Evolutionary conservation across 2,329 filamentous ascomycete species (phyloP), one percentile per base, ranked within the genome.

Genomic region (Fonsecaea multimorphosa): DNA sequence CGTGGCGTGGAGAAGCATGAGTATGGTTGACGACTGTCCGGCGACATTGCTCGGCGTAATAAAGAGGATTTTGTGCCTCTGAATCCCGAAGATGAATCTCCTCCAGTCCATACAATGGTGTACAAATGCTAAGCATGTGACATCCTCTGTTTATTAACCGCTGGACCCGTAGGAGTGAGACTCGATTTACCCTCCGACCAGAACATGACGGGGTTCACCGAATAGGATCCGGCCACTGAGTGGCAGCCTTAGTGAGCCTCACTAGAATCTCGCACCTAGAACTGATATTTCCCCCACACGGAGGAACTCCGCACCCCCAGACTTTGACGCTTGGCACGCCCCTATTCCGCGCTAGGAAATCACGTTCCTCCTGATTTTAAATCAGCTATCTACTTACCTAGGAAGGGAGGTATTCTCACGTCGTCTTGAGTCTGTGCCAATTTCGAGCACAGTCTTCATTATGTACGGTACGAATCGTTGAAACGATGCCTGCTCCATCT

Each of bases 1-100:
- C 66, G 82, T 88, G 2, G 83, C 82, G 1, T 88, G 86, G 86
- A 55, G 53, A 38, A 55, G 53, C 53, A 55, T n/a, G 32, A 55
- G 53, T 55, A 34, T 55, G 53, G 32, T 22, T 12, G 32, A 55
- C 29, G 53, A 55, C 53, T 55, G 53, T 36, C 29, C 53, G 31
- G 16, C 53, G 31, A 55, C 29, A 16, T 55, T 55, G 29, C 53
- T 55, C 53, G 31, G 53, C 31, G 53, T 55, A 16, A 55, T 55
- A 29, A 55, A 29, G 32, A 55, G 22, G 53, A 55, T 55, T 55
- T 55, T 55, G 53, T 38, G 31, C 53, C 53, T 55, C 36, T 55
- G 11, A 55, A 38, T 22, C 8, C 53, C n/a, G n/a, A 22, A 36
- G 31, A 36, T 55, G 29, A 38, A 22, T 55, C 31, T 55, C 53